Base-by-base conservation (phyloP, 345 rosid genomes). In the Orychophragmus violaceus region DNA sequence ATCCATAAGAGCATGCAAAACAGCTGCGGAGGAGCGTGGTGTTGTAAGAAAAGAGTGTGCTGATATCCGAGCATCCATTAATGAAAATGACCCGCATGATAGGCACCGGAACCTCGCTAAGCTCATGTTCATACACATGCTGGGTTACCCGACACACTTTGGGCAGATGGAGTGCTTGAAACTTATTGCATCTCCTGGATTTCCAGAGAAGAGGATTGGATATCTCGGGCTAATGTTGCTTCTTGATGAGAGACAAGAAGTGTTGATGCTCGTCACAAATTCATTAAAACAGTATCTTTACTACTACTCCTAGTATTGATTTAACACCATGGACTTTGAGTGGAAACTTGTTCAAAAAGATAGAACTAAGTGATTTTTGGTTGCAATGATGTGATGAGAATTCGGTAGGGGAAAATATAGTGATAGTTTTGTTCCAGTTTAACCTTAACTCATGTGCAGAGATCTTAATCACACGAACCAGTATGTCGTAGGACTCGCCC, bases 101-200 rank as follows among this genome's bases (percentile, higher is more conserved):
- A 83, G 99, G 68, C 97, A 95, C 69, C 81, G 95, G 23, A 95
- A 95, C 81, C 85, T 95, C 60, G 99, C 99, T 14, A 95, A 95
- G 77, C 99, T 95, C 76, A 95, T 95, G 99, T 95, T 91, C 70
- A 95, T 95, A 74, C 99, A 95, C 80, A 95, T 95, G 99, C 95
- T 95, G 61, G 99, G 99, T 67, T 95, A 95, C 72, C 99, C 99
- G 2, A 95, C 99, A 12, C 99, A 95, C 80, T 95, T 95, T 77
- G 99, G 97, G 61, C 99, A 95, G 78, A 95, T 95, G 99, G 99
- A 95, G 79, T 91, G 96, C 81, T 82, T 91, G 70, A 91, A 95
- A 68, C 87, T 88, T 35, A 95, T 95, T 73, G 99, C 97, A 3
- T 87, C 99, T 56, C 68, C 99, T 45, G 97, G 94, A 32, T 95